Conservation (phyloP, 306 rosid species). For the Quercus variabilis region DNA sequence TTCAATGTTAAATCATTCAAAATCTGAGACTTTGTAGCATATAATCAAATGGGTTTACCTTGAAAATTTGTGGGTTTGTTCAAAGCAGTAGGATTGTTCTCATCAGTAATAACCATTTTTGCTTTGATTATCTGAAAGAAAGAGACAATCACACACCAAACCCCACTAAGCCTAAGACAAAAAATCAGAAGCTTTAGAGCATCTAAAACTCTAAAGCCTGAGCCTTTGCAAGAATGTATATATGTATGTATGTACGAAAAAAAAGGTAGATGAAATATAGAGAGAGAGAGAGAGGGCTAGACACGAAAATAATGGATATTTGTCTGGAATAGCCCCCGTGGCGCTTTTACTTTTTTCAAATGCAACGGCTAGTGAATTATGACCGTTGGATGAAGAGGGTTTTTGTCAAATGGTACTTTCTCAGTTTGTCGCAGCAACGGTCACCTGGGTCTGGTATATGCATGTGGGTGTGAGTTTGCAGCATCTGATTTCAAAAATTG, state of each 20-base stretch:
- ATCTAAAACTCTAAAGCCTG: background rate
- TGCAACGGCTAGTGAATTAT: conserved; percentile 82
- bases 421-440: conserved; percentile 56
- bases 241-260: too few relatives aligned
- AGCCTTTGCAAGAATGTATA: background rate
- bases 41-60: conserved; percentile 36
- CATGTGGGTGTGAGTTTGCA: conserved; percentile 36
- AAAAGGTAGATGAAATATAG: background rate
- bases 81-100: conserved; percentile 48
- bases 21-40: background rate
- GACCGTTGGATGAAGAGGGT: conserved; percentile 62
- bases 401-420: conserved; percentile 18
- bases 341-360: conserved; percentile 39
- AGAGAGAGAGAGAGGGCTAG: conserved; percentile 3
- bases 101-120: conserved; percentile 56
- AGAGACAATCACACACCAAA: conserved; percentile 14
- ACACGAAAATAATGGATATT: conserved; percentile 29
- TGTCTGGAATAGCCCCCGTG: conserved; percentile 27
- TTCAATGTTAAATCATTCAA: conserved; percentile 8
- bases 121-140: conserved; percentile 13
- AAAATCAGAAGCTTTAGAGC: conserved; percentile 6
- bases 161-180: background rate
- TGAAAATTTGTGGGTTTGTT: conserved; percentile 49
- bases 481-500: conserved; percentile 41
- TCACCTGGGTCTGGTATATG: conserved; percentile 28